Base-by-base conservation (phyloP, 306 rosid species). In the Dalbergia cultrata region DNA sequence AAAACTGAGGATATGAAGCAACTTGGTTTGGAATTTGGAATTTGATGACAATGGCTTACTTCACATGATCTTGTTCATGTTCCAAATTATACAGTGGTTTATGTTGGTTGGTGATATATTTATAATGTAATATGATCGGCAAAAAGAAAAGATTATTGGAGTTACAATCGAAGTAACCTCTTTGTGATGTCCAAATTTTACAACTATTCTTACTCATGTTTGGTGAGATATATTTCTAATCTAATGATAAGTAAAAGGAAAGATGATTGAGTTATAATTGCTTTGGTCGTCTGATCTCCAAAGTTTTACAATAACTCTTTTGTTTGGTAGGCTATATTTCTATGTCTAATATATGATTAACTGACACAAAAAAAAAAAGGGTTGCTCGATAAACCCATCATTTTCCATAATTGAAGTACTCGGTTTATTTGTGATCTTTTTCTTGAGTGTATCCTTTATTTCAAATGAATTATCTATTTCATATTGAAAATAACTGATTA, bases 1-100 rank as follows among this genome's bases (percentile, higher is more conserved):
- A 67, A 61, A 13, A 13, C 17, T 60, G 52, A 2, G 73, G 58
- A 54, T 54, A 49, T 19, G 19, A 54, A 59, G 14, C 17, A 22
- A 70, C 43, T 50, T 1, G 78, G 47, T 22, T 62, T 18, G 9
- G 57, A 33, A 47, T 49, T 59, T 70, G 52, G 75, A 21, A 59
- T 26, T 35, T 33, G 62, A 43, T 33, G 62, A 58, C 62, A 57
- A n/a, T 66, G 8, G 49, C 13, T 54, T 54, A 43, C 71, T n/a
- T 66, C 50, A 65, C 4, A 37, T 34, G 5, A 7, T 21, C 57
- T 7, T 11, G 68, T 34, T 63, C 68, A 13, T 12, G 39, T 17
- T 65, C 63, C 70, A 47, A 35, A 37, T 64, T 67, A 2, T 31
- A 31, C 74, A 1, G 5, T 50, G 43, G 17, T 16, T 22, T 19